phyloP scores from a whole-genome alignment of 805 yeast genomes.

The Suhomyces sp. region DNA sequence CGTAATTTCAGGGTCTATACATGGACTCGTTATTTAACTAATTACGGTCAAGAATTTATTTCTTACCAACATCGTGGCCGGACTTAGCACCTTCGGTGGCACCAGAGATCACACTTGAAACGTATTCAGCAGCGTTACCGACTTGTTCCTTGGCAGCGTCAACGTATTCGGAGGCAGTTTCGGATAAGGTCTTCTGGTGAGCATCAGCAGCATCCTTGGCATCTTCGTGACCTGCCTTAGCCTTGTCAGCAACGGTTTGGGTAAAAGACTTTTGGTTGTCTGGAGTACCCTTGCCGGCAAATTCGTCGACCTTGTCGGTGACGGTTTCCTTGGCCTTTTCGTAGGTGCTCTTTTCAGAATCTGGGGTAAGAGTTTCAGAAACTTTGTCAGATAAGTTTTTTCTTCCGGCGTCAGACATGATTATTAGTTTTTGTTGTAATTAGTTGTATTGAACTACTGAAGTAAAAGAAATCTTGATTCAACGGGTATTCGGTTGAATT shows the following conservation, averaged over 20 bases:
- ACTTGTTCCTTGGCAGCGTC: conserved; percentile 56
- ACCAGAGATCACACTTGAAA: conserved; percentile 52
- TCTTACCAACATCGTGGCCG: conserved; percentile 26
- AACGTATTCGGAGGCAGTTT: conserved; percentile 45
- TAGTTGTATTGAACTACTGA: not conserved
- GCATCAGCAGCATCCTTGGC: conserved; percentile 33
- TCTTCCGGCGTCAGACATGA: conserved; percentile 44
- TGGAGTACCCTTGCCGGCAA: conserved; percentile 52
- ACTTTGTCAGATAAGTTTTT: conserved; percentile 40
- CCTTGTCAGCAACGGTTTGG: conserved; percentile 67
- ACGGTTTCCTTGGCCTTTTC: conserved; percentile 38
- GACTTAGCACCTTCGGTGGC: conserved; percentile 52
- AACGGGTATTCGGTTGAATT: not conserved
- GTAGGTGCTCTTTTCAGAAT: conserved; percentile 35
- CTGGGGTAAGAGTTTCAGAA: conserved; percentile 38
- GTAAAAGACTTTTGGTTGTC: conserved; percentile 63
- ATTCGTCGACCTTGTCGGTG: conserved; percentile 33
- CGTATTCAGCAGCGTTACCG: conserved; percentile 55
- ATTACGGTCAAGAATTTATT: conserved; percentile 8
- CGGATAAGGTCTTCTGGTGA: conserved; percentile 30
- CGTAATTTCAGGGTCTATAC: not conserved
- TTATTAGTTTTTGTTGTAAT: not conserved
- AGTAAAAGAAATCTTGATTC: not conserved
- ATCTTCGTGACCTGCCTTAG: conserved; percentile 53
- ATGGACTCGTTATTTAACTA: not conserved